These are phyloP conservation scores for Xenoacremonium recifei DNA, from an alignment of 2,329 filamentous ascomycete species.

Conservation along the genomic window DNA sequence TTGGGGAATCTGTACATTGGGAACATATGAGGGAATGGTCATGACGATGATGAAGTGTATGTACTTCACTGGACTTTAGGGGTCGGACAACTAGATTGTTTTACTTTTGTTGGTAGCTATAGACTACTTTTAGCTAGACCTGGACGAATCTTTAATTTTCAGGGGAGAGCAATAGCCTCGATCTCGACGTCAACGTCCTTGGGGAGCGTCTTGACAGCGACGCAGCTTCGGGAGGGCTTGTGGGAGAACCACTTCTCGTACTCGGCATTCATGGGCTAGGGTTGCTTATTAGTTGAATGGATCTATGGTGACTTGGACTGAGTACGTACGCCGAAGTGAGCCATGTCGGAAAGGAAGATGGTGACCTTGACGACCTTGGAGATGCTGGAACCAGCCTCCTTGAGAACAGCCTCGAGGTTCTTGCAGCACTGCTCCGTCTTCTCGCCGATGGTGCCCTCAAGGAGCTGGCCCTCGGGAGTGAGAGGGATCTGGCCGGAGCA, in stretches of 20 bases:
- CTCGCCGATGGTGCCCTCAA: conserved; percentile 61
- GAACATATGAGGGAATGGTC: not conserved
- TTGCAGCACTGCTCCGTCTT: conserved; percentile 64
- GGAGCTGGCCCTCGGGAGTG: conserved; percentile 53
- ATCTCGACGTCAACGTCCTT: conserved; percentile 88
- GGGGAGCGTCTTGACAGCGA: conserved; percentile 85
- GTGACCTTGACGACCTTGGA: conserved; percentile 85
- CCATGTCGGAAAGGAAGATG: conserved; percentile 91
- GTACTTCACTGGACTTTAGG: no score
- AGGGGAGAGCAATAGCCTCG: conserved; percentile 77
- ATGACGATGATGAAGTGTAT: no score
- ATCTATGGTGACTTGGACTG: not conserved
- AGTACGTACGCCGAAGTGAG: conserved; percentile 65
- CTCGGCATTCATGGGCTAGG: conserved; percentile 75
- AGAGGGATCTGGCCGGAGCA: conserved; percentile 73
- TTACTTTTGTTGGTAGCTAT: no score
- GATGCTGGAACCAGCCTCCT: conserved; percentile 76
- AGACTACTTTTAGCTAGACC: no score
- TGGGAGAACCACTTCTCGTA: conserved; percentile 81
- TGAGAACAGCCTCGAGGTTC: conserved; percentile 82
- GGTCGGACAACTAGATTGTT: no score
- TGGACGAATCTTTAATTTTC: conserved; percentile 18
- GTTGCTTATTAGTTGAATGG: not conserved
- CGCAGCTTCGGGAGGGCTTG: conserved; percentile 86
- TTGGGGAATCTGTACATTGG: no score